These are phyloP conservation scores for Fusarium anthophilum DNA, from an alignment of 2,329 filamentous ascomycete species.

Conservation along the genomic window DNA sequence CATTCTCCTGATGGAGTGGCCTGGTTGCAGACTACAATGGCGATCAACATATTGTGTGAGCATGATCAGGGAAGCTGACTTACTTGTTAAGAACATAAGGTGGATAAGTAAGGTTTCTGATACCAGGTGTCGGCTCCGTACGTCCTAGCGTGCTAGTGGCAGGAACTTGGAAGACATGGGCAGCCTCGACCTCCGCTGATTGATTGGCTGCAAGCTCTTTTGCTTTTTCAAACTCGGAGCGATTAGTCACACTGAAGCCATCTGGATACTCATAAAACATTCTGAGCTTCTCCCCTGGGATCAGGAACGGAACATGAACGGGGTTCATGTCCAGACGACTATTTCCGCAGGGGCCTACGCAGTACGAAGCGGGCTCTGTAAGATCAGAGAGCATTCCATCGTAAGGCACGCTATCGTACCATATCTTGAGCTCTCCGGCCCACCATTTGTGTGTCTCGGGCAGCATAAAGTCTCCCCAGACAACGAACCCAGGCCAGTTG, in stretches of 20 bases:
- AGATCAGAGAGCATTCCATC: background rate
- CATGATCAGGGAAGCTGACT: background rate
- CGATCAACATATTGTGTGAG: background rate
- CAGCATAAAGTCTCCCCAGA: background rate
- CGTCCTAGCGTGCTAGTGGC: background rate
- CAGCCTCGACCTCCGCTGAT: background rate
- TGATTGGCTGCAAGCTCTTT: background rate
- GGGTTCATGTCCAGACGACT: background rate
- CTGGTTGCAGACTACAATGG: background rate
- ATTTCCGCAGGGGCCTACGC: background rate
- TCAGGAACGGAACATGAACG: background rate
- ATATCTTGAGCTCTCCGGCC: background rate
- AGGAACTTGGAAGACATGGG: background rate
- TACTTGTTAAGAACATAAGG: background rate
- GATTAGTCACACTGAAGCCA: background rate
- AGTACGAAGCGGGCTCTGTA: background rate
- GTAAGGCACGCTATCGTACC: background rate
- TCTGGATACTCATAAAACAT: constrained; percentile 1
- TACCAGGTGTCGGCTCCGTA: background rate
- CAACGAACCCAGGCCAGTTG: background rate
- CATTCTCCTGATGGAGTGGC: background rate
- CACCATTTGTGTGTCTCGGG: background rate
- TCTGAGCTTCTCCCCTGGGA: background rate
- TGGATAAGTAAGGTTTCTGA: background rate
- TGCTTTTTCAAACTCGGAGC: background rate